phyloP scores from a whole-genome alignment of 2,329 filamentous ascomycete genomes.

The Cytospora schulzeri region DNA sequence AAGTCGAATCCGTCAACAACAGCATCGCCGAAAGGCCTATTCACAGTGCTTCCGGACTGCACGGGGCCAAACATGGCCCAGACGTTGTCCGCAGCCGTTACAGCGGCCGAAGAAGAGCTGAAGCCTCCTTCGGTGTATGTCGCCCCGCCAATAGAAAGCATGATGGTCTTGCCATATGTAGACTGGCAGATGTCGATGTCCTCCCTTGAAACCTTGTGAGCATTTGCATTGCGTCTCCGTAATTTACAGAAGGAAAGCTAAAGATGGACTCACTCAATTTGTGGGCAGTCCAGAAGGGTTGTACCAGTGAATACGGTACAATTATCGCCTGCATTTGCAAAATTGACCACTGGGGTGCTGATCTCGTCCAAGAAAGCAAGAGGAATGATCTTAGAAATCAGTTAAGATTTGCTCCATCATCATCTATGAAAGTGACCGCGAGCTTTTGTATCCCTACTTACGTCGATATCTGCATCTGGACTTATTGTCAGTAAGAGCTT shows the following conservation, averaged over 20 bases:
- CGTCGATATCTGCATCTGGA: constrained; percentile 50
- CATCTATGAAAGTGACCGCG: background rate
- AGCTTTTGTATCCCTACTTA: constrained; percentile 32
- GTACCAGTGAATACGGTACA: constrained; percentile 63
- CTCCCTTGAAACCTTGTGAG: constrained; percentile 34
- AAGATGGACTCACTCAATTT: constrained; percentile 58
- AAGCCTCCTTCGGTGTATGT: constrained; percentile 72
- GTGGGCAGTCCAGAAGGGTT: constrained; percentile 60
- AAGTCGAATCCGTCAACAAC: constrained; percentile 76
- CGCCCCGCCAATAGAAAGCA: constrained; percentile 72
- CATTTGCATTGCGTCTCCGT: background rate
- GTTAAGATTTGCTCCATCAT: background rate
- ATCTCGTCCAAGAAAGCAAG: constrained; percentile 65
- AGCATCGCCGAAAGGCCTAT: constrained; percentile 68
- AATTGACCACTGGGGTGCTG: constrained; percentile 59
- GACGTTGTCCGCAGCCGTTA: constrained; percentile 59
- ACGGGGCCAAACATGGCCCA: constrained; percentile 73
- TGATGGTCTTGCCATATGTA: constrained; percentile 66
- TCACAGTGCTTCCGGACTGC: constrained; percentile 43
- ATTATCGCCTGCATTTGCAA: constrained; percentile 64
- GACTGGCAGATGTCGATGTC: constrained; percentile 64
- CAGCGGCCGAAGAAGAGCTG: constrained; percentile 52
- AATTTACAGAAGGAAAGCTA: background rate
- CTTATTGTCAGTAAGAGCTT: background rate
- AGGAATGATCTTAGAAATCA: constrained; percentile 55